Percentiles rank a stretch among this genome's conserved stretches.
phyloP scores from a whole-genome alignment of 1,284 basidiomycete species.

The Irpex sp. region DNA sequence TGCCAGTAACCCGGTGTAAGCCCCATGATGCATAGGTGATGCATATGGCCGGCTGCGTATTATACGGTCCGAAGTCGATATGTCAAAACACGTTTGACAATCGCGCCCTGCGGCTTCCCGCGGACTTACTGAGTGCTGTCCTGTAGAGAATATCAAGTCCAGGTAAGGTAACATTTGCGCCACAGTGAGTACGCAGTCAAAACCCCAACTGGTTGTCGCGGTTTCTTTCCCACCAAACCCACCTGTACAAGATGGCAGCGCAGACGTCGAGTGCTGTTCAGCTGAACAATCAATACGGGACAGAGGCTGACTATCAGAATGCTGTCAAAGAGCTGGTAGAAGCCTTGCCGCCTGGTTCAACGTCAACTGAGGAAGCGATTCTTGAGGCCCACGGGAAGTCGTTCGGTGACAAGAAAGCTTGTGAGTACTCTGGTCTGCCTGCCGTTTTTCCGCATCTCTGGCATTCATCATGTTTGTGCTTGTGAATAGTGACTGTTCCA shows the following conservation, averaged over 20 bases:
- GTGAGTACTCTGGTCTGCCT: background rate
- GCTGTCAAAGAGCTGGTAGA: constrained; percentile 57
- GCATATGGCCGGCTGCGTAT: background rate
- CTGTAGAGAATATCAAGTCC: background rate
- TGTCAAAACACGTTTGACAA: background rate
- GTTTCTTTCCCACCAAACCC: too few species aligned
- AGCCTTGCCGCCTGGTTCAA: constrained; percentile 39
- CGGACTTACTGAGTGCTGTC: background rate
- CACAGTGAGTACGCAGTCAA: background rate
- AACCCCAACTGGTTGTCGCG: background rate
- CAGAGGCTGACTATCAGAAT: constrained; percentile 55
- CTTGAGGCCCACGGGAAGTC: constrained; percentile 57
- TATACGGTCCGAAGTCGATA: background rate
- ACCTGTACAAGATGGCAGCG: too few species aligned
- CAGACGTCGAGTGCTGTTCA: background rate
- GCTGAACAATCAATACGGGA: constrained; percentile 46
- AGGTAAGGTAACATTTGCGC: background rate
- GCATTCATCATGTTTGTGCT: background rate
- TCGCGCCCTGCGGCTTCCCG: background rate
- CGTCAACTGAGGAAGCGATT: constrained; percentile 61
- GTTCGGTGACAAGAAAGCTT: background rate
- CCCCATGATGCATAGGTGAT: background rate
- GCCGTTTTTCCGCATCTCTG: background rate
- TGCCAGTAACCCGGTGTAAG: background rate
- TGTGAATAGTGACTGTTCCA: constrained; percentile 57